Base-by-base conservation (phyloP, 768 basidiomycete genomes). In the Tricholoma bakamatsutake region DNA sequence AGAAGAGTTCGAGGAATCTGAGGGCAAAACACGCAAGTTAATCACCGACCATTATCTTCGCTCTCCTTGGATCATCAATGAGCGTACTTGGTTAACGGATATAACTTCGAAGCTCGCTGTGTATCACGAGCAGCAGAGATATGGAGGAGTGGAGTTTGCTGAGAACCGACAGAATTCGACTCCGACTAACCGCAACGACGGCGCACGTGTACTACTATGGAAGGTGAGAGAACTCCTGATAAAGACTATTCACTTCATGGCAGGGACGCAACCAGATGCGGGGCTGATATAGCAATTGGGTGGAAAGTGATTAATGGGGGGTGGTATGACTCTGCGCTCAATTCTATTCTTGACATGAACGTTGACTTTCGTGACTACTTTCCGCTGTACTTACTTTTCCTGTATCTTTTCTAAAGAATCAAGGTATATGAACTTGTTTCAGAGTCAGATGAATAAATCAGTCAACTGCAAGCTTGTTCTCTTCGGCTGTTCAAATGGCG, bases 1-100 rank as follows among this genome's bases (percentile, higher is more conserved):
- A 24, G 63, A 59, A 21, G 67, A 67, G 42, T 66, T 59, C 43
- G 55, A 58, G 5, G 54, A 53, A 27, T 67, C 66, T 9, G 42
- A 43, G 46, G 18, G 24, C 21, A 46, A 30, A 15, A 61, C 59
- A 33, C 51, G 53, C 27, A 30, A 55, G 39, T 45, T 64, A 21
- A 28, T 64, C 24, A 18, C 21, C n/a, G 37, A 56, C 13, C 21
- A 54, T 31, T 50, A 35, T n/a, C n/a, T 24, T 28, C 21, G 28
- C 24, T 6, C 27, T 6, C 58, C 58, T 28, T 60, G 56, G 55
- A 24, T 60, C 34, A 15, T 40, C 48, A 21, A 54, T 27, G 46
- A 39, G n/a, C 49, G 43, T 34, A 13, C 30, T 39, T 59, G 52
- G 52, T 6, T 55, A 4, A 12, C 24, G 33, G 31, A 56, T 10